Conservation (phyloP, 805 yeast genomes). For the Ogataea nakhonphanomensis region DNA sequence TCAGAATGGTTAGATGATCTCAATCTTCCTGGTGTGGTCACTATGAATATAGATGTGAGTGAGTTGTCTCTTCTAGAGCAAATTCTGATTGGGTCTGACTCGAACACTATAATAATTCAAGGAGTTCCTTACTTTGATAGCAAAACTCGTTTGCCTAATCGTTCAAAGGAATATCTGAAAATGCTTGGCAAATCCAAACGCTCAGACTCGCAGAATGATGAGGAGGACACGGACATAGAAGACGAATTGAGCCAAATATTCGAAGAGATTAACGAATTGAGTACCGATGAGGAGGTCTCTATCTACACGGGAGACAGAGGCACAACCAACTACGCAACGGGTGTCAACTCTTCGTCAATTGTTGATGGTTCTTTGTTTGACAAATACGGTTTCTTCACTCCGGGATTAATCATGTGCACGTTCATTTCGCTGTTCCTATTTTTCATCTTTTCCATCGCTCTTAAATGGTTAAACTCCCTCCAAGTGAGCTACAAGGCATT, state of each 20-base stretch:
- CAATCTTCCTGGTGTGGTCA: conserved; percentile 1
- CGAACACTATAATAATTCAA: conserved; percentile 28
- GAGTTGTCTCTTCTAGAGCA: conserved; percentile 8
- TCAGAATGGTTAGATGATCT: conserved; percentile 12
- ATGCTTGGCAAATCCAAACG: conserved; percentile 11
- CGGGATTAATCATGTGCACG: conserved; percentile 76
- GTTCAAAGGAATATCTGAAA: conserved; percentile 18
- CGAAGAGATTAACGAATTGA: conserved; percentile 26
- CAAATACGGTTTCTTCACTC: conserved; percentile 67
- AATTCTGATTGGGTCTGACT: conserved; percentile 10
- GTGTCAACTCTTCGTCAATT: conserved; percentile 4
- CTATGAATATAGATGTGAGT: conserved; percentile 5
- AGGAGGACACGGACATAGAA: conserved; percentile 27
- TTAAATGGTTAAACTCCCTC: conserved; percentile 66
- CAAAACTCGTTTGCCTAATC: conserved; percentile 16
- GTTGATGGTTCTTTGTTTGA: conserved; percentile 49
- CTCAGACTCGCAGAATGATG: conserved; percentile 18
- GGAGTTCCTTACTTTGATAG: conserved; percentile 30
- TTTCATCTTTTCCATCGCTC: conserved; percentile 54
- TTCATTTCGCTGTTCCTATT: conserved; percentile 63
- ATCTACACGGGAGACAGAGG: conserved; percentile 8
- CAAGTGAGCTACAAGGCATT: conserved; percentile 80
- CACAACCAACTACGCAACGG: not conserved
- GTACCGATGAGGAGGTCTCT: conserved; percentile 27
- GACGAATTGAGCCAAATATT: conserved; percentile 31